phyloP scores from a whole-genome alignment of 2,329 filamentous ascomycete genomes.

The Neonectria magnoliae region DNA sequence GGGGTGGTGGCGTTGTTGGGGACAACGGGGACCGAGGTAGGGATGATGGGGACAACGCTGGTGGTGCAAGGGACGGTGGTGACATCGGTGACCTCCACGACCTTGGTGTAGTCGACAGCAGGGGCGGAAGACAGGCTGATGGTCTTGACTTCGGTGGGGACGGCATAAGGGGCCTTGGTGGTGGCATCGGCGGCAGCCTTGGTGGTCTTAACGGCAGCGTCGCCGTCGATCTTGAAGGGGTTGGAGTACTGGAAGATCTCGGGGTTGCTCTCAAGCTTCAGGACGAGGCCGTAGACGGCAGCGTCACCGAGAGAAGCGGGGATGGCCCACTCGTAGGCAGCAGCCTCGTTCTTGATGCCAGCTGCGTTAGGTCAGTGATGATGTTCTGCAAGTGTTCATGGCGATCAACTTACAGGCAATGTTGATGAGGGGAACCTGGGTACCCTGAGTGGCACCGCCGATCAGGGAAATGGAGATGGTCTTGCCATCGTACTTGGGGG shows the following conservation, averaged over 20 bases:
- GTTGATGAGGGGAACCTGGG: constrained; percentile 53
- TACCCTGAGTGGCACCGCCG: constrained; percentile 57
- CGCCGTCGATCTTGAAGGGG: constrained; percentile 64
- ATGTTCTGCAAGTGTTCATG: not conserved
- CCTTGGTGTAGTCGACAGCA: constrained; percentile 37
- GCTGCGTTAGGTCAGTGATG: constrained; percentile 46
- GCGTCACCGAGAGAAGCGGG: constrained; percentile 55
- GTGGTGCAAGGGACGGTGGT: constrained; percentile 39
- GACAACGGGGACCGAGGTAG: constrained; percentile 7
- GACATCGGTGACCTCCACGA: constrained; percentile 32
- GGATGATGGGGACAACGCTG: constrained; percentile 24
- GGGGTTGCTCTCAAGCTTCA: constrained; percentile 60
- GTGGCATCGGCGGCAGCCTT: constrained; percentile 37
- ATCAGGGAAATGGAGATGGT: constrained; percentile 65
- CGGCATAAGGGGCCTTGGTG: constrained; percentile 28
- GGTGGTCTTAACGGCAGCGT: constrained; percentile 32
- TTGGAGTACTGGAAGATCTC: constrained; percentile 69
- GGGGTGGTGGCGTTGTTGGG: constrained; percentile 8
- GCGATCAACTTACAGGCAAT: constrained; percentile 59
- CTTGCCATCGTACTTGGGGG: constrained; percentile 52
- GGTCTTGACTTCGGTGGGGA: constrained; percentile 46
- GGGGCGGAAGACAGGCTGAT: constrained; percentile 39
- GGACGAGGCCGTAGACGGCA: constrained; percentile 66
- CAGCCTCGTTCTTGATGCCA: constrained; percentile 56
- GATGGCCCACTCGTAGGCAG: constrained; percentile 62